Conservation (phyloP, 2,329 filamentous ascomycete species). For the Cladobotryum mycophilum region DNA sequence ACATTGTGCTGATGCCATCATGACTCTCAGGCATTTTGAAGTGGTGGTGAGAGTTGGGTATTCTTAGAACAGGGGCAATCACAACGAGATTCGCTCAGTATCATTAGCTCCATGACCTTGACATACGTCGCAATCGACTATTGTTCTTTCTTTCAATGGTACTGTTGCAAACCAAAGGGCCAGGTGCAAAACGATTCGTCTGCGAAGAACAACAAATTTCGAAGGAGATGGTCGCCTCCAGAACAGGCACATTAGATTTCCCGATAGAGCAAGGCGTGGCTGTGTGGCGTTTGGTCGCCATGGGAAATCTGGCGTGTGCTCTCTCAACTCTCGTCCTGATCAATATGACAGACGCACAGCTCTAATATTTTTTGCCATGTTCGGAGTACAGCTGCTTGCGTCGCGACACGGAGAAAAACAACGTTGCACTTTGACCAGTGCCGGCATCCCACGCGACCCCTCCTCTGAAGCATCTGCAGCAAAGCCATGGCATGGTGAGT, state of each 20-base stretch:
- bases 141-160: neutral
- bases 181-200: neutral
- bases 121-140: neutral
- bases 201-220: neutral
- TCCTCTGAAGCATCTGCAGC: conserved; percentile 21
- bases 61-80: neutral
- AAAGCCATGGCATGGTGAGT: conserved; percentile 12
- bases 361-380: neutral
- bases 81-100: neutral
- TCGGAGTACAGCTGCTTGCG: neutral
- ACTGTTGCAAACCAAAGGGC: too few species aligned
- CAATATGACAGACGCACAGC: neutral
- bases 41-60: neutral
- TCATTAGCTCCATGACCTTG: too few species aligned
- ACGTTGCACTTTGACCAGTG: conserved; percentile 22
- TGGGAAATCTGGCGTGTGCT: too few species aligned
- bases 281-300: neutral
- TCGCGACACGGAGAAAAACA: conserved; percentile 5
- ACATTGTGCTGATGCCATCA: too few species aligned
- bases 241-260: neutral
- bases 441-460: conserved; percentile 25
- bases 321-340: neutral
- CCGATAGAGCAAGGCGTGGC: neutral
- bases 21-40: too few species aligned
- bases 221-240: neutral